These are phyloP conservation scores for Chaetomidium leptoderma DNA, from an alignment of 495 filamentous ascomycete genomes.

Conservation along the genomic window DNA sequence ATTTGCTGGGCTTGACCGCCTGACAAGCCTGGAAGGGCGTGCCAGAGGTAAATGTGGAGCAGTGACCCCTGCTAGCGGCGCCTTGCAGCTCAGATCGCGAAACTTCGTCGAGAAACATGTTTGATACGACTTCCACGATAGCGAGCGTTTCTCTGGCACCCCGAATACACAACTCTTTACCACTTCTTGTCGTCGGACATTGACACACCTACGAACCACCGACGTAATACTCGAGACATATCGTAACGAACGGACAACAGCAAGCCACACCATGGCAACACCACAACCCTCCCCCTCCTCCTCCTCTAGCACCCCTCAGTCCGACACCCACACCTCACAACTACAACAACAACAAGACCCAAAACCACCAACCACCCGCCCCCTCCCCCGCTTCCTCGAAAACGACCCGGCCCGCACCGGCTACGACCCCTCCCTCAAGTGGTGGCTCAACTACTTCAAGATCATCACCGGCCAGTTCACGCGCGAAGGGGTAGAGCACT, in stretches of 20 bases:
- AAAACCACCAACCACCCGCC: not conserved
- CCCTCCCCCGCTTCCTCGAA: conserved; percentile 30
- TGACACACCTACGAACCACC: no score
- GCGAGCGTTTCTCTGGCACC: not conserved
- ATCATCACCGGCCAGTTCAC: conserved; percentile 69
- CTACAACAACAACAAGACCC: conserved; percentile 7
- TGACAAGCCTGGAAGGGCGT: conserved; percentile 10
- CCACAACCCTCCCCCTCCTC: conserved; percentile 3
- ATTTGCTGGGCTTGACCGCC: conserved; percentile 19
- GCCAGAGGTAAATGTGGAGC: not conserved
- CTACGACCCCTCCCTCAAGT: conserved; percentile 57
- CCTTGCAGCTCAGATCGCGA: conserved; percentile 3
- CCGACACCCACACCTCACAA: conserved; percentile 10
- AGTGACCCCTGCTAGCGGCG: no score
- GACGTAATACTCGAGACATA: no score
- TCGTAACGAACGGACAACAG: no score
- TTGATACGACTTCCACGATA: not conserved
- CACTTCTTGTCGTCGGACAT: no score
- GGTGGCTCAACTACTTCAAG: conserved; percentile 77
- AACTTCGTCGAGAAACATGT: not conserved
- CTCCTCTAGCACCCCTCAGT: conserved; percentile 9
- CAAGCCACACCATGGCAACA: conserved; percentile 7
- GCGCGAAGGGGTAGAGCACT: conserved; percentile 61
- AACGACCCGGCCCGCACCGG: conserved; percentile 53
- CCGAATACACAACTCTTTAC: no score